phyloP scores from a whole-genome alignment of 2,329 filamentous ascomycete species.

The Beauveria scarabaeidicola region DNA sequence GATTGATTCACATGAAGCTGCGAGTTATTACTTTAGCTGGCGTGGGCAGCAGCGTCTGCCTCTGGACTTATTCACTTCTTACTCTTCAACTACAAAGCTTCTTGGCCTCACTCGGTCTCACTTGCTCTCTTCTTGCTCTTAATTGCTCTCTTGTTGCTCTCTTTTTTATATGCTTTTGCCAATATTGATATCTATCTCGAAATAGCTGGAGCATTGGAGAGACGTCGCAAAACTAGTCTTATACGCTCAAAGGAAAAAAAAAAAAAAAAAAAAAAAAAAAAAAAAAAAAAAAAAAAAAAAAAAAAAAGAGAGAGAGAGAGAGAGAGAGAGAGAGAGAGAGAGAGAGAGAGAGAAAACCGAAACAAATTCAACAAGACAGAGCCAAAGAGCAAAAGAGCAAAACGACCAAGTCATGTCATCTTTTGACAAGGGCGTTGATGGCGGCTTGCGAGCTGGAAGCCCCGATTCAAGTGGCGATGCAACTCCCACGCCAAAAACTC shows the following conservation, averaged over 20 bases:
- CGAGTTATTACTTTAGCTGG: not conserved
- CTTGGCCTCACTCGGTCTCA: not conserved
- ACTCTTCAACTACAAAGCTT: not conserved
- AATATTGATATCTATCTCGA: not conserved
- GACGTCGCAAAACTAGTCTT: too few species aligned
- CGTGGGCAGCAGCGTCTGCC: not conserved
- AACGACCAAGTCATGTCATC: not conserved
- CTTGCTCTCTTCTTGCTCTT: not conserved
- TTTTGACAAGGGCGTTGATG: not conserved
- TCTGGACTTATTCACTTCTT: not conserved
- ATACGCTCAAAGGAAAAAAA: not conserved
- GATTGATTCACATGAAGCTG: not conserved
- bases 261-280: not conserved
- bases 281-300: not conserved
- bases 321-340: not conserved
- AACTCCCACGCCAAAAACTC: not conserved
- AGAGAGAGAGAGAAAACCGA: too few species aligned
- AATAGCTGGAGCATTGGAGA: not conserved
- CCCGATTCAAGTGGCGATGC: not conserved
- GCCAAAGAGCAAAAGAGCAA: too few species aligned
- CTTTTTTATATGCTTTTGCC: not conserved
- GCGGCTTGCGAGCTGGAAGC: not conserved
- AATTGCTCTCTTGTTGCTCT: not conserved
- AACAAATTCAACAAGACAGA: not conserved
- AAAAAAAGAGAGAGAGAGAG: too few species aligned